Evolutionary conservation across 2,329 filamentous ascomycete genomes (phyloP), one percentile per base, ranked within the genome.

Genomic region (Claviceps cyperi): DNA sequence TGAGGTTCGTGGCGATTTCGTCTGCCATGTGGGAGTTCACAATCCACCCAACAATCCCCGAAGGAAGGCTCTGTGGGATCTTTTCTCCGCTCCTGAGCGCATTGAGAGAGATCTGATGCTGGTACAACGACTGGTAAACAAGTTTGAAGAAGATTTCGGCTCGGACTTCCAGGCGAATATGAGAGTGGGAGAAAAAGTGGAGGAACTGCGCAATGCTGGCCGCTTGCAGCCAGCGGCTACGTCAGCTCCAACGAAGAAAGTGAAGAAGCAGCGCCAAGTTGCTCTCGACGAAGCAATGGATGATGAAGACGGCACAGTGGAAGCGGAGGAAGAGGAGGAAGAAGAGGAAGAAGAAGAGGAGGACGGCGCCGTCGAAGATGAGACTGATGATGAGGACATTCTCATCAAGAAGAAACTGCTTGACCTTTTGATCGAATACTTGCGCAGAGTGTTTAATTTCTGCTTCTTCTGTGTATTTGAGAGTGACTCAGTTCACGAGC

Each of bases 391-490:
- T 59, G 88, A 95, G 61, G 88, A 96, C 40, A 72, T 96, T 39
- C 66, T 96, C 50, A 77, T 83, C 40, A 92, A 94, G 74, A 97
- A 97, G 77, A 97, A 98, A 74, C 90, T 92, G 61, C 79, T 98
- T 47, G 92, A 98, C 67, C 74, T 98, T 37, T 76, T 95, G 65
- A 92, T 97, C 49, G 92, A 98, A 69, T 98, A 98, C 64, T 76
- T 98, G 52, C 88, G 92, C 48, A 83, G 92, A 15, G 92, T 98
- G 48, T 94, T 94, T 75, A 96, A 92, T 69, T 97, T 98, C 70
- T 98, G 92, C 72, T 96, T 98, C 74, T 98, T 97, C 72, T 98
- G 92, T 65, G 94, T 98, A 5, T 97, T 98, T 58, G 92, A 98
- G 68, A 92, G 89, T 62, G 92, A 98, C 66, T 97, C 91, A 0